Evolutionary conservation across 495 filamentous ascomycete species (phyloP).

Genomic region (Pyrenopolyporus hunteri): DNA sequence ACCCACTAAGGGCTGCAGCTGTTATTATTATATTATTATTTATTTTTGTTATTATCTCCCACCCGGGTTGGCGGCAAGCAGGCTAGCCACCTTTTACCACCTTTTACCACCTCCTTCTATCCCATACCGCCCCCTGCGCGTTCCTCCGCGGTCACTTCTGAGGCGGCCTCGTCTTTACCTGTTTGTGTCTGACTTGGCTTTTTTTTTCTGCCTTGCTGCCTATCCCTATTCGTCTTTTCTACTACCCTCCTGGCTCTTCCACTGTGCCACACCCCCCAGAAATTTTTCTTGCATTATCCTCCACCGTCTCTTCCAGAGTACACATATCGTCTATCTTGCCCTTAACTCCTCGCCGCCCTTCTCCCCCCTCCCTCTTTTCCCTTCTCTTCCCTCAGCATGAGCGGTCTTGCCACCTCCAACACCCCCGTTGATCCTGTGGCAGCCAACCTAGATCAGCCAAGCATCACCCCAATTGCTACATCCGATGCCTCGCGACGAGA

Average conservation of each 20-base stretch:
- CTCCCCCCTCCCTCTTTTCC: constrained; percentile 36
- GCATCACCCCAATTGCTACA: constrained; percentile 27
- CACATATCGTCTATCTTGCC: constrained; percentile 42
- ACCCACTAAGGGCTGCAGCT: constrained; percentile 22
- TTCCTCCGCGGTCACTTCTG: constrained; percentile 38
- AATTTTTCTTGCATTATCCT: constrained; percentile 39
- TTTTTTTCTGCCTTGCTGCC: constrained; percentile 32
- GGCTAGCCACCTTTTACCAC: constrained; percentile 30
- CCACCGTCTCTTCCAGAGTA: constrained; percentile 24
- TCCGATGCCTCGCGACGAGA: constrained; percentile 63
- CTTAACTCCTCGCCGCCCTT: constrained; percentile 43
- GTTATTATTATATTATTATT: constrained; percentile 17
- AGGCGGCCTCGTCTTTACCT: constrained; percentile 43
- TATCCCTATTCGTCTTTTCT: constrained; percentile 36
- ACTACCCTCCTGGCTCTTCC: constrained; percentile 37
- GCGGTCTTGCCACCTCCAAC: constrained; percentile 51
- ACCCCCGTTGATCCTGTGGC: constrained; percentile 40
- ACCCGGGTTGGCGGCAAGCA: constrained; percentile 38
- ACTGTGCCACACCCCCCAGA: constrained; percentile 46
- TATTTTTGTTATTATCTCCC: constrained; percentile 30
- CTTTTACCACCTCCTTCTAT: constrained; percentile 9
- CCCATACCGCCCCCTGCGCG: constrained; percentile 27
- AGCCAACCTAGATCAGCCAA: constrained; percentile 46
- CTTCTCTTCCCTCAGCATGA: constrained; percentile 55
- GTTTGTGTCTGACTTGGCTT: constrained; percentile 38